phyloP scores from a whole-genome alignment of 2,329 filamentous ascomycete genomes.

The Fusarium pininemorale region DNA sequence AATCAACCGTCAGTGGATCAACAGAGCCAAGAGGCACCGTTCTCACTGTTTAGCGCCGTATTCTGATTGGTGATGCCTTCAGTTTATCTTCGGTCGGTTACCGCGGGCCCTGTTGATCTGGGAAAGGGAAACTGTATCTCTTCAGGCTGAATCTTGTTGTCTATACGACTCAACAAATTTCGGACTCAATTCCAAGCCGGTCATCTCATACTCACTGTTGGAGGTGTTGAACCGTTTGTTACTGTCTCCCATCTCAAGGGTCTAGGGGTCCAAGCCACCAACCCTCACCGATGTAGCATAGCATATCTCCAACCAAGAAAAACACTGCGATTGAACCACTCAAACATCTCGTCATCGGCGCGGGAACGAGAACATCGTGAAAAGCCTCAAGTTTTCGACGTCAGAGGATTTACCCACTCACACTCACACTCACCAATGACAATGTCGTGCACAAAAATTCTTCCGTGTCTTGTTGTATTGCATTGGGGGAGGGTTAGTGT shows the following conservation, averaged over 20 bases:
- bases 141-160: constrained; percentile 17
- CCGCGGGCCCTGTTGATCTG: constrained; percentile 33
- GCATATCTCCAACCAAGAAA: constrained; percentile 10
- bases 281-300: constrained; percentile 14
- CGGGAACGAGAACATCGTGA: constrained; percentile 20
- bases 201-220: background rate
- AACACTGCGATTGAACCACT: background rate
- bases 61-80: constrained; percentile 33
- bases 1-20: constrained; percentile 3
- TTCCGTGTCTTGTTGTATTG: constrained; percentile 12
- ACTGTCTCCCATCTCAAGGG: constrained; percentile 4
- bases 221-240: constrained; percentile 9
- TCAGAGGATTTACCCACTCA: constrained; percentile 29
- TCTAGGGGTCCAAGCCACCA: constrained; percentile 24
- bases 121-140: constrained; percentile 4
- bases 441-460: background rate
- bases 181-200: background rate
- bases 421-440: constrained; percentile 16
- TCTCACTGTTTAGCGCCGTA: constrained; percentile 17
- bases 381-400: constrained; percentile 33
- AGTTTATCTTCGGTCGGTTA: constrained; percentile 21
- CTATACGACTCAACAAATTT: background rate
- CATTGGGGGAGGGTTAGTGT: constrained; percentile 13
- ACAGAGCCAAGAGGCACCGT: background rate
- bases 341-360: constrained; percentile 20